Base-by-base conservation (phyloP, 2,329 filamentous ascomycete species). In the Cladorrhinum sp. region DNA sequence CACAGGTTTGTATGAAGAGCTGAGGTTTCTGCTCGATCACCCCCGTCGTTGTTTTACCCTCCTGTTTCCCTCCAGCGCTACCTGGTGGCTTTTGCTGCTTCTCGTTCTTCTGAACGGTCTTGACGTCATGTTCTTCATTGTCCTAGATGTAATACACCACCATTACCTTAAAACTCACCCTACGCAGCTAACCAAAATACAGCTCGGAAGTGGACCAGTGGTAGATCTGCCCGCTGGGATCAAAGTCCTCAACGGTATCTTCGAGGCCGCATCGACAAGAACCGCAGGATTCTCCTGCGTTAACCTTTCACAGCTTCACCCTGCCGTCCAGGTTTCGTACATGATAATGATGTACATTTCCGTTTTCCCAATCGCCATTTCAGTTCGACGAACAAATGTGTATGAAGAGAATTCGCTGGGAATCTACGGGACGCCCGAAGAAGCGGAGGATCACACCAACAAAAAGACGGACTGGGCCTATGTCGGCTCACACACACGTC, bases 311-410 rank as follows among this genome's bases (percentile, higher is more conserved):
- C 77, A 83, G 0, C 79, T 99, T 1, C 93, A 98, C 67, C 93
- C 95, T 1, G 95, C 90, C 2, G 91, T 97, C 61, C 93, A 96
- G 70, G 92, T 96, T 14, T 91, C 92, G 23, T 98, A 97, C 77
- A 80, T 98, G 75, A 88, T 98, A 74, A 98, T 98, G 95, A 98
- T 98, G 95, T 98, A 98, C 75, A 96, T 98, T 64, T 96, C 93
- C 61, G 91, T 97, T 62, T 96, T 96, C 68, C 94, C 94, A 4
- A 96, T 98, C 68, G 94, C 95, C 72, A 98, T 98, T 69, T 95
- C 91, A 6, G 90, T 98, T 69, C 92, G 94, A 57, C 83, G 91
- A 65, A 97, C 94, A 61, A 98, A 98, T 72, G 94, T 97, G 2
- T 98, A 98, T 77, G 94, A 97, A 75, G 94, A 98, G 72, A 91